phyloP scores from a whole-genome alignment of 2,329 filamentous ascomycete species.

The Sclerotinia trifoliorum region DNA sequence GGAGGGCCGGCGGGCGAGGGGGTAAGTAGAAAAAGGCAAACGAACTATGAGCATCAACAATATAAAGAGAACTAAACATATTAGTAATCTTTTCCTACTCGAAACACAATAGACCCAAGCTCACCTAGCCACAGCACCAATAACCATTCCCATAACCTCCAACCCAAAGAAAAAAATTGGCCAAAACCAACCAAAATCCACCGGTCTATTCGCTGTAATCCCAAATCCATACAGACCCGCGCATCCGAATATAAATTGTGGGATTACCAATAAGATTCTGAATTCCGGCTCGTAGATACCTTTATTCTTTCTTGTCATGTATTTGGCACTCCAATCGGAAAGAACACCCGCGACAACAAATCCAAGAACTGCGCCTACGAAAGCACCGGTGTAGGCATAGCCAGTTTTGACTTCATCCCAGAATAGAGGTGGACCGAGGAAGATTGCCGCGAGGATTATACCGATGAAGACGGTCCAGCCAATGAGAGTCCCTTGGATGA shows the following conservation, averaged over 20 bases:
- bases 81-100: background rate
- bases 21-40: conserved; percentile 30
- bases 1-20: too few species aligned
- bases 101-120: background rate
- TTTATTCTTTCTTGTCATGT: conserved; percentile 70
- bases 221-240: conserved; percentile 85
- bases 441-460: conserved; percentile 77
- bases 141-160: conserved; percentile 87
- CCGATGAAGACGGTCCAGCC: conserved; percentile 95
- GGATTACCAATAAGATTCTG: conserved; percentile 76
- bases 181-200: conserved; percentile 63
- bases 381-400: conserved; percentile 84
- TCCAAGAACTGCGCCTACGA: conserved; percentile 77
- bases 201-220: conserved; percentile 63
- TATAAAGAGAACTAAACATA: conserved; percentile 59
- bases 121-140: conserved; percentile 80
- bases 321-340: conserved; percentile 69
- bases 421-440: conserved; percentile 76
- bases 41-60: conserved; percentile 88
- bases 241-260: conserved; percentile 74
- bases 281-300: conserved; percentile 93
- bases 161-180: conserved; percentile 81
- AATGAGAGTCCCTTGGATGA: conserved; percentile 87
- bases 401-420: conserved; percentile 80
- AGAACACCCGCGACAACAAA: conserved; percentile 73